phyloP scores from a whole-genome alignment of 495 filamentous ascomycete genomes.

The Parmelia sp. region DNA sequence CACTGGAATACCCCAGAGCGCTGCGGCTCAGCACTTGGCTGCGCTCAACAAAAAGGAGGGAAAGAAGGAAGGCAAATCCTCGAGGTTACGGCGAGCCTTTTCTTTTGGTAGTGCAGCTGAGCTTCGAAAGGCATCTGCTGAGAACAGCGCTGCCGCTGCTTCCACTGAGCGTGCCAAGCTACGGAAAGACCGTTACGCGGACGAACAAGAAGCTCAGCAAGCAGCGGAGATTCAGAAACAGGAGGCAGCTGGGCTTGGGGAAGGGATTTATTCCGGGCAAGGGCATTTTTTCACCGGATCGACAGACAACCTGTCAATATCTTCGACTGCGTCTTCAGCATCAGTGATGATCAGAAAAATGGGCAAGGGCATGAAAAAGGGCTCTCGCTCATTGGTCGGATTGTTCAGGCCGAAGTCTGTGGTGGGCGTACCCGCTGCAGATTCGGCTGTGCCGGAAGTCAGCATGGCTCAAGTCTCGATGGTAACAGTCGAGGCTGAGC shows the following conservation, averaged over 20 bases:
- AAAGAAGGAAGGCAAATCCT: slow-evolving; percentile 75
- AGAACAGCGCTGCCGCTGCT: slow-evolving; percentile 52
- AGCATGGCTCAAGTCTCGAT: slow-evolving; percentile 80
- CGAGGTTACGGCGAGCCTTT: slow-evolving; percentile 84
- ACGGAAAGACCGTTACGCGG: slow-evolving; percentile 62
- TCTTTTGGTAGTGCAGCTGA: slow-evolving; percentile 97
- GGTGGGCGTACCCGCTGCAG: slow-evolving; percentile 66
- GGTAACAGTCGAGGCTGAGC: slow-evolving; percentile 91
- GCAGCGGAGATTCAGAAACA: slow-evolving; percentile 86
- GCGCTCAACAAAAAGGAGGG: slow-evolving; percentile 71
- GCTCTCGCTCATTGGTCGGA: slow-evolving; percentile 81
- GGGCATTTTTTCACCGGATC: slow-evolving; percentile 81
- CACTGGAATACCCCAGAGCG: slow-evolving; percentile 42
- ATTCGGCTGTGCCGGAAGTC: slow-evolving; percentile 53
- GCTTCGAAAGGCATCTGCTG: slow-evolving; percentile 67
- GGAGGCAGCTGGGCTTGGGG: slow-evolving; percentile 84
- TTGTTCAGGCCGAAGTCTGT: slow-evolving; percentile 93
- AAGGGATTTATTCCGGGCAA: slow-evolving; percentile 88
- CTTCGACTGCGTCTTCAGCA: slow-evolving; percentile 93
- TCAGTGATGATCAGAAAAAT: slow-evolving; percentile 99
- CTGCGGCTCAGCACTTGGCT: slow-evolving; percentile 71
- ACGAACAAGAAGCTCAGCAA: slow-evolving; percentile 76
- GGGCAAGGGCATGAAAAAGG: slow-evolving; percentile 95
- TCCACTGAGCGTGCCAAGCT: slow-evolving; percentile 55
- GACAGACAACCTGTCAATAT: slow-evolving; percentile 94